Evolutionary conservation across 2,329 filamentous ascomycete species (phyloP), one percentile per base, ranked within the genome.

Genomic region (Bipolaris gigantea): DNA sequence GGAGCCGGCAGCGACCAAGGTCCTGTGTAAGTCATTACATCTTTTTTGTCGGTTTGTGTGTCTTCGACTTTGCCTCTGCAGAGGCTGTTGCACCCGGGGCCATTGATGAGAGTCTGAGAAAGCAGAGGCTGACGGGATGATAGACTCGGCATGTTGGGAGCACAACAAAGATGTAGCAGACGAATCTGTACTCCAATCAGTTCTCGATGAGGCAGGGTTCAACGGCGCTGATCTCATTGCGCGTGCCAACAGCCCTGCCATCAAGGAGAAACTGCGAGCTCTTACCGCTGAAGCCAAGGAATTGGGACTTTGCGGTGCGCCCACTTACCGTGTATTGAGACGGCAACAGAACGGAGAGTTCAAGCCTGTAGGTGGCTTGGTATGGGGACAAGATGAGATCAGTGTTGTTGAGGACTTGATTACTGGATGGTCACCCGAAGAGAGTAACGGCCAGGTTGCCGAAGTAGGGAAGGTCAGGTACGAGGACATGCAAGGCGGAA

Each of bases 371-470:
- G 65, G 68, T 34, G 67, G 67, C 1, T 21, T 72, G 23, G 55
- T 72, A 2, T 74, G 71, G 71, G 71, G 71, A 7, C 70, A 73
- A 30, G 71, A 74, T 27, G 69, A 73, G 43, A 64, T 49, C 3
- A 67, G 64, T 44, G 66, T 73, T 1, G 63, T 74, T 1, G 69
- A 73, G 43, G 71, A 73, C 52, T 15, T 72, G 27, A 71, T 74
- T 36, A 65, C 65, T 2, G 71, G 71, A 2, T 74, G 71, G 71
- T 55, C 65, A 38, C 36, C 48, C 1, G 60, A 60, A 18, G 46
- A 34, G 9, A 50, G 41, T 5, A 11, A 32, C 5, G 41, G 30
- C 18, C 55, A 23, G 8, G 7, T 56, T 10, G 60, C 60, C 19
- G 50, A 56, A 39, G 50, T 56, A 11, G 35, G 50, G 30, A 61